phyloP scores from a whole-genome alignment of 768 basidiomycete species.

The Phylloporus scabripes region DNA sequence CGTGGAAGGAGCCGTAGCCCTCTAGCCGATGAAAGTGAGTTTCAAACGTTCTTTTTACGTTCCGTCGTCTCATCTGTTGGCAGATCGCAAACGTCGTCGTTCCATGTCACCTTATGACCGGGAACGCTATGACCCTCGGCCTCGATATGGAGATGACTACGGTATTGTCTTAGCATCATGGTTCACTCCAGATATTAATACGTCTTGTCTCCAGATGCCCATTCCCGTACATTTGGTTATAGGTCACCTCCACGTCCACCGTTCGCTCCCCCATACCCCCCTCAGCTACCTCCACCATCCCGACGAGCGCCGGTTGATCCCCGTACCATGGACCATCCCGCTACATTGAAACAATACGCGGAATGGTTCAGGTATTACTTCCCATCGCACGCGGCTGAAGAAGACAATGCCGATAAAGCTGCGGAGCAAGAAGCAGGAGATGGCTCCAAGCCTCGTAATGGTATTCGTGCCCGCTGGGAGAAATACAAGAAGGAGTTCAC shows the following conservation, averaged over 20 bases:
- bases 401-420: slow-evolving; percentile 79
- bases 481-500: slow-evolving; percentile 92
- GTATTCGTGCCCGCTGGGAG: slow-evolving; percentile 82
- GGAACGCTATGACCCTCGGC: slow-evolving; percentile 77
- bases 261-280: slow-evolving; percentile 34
- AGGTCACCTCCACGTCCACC: slow-evolving; percentile 63
- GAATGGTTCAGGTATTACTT: slow-evolving; percentile 82
- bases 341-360: slow-evolving; percentile 75
- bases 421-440: slow-evolving; percentile 81
- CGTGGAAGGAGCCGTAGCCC: slow-evolving; percentile 79
- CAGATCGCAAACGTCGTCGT: slow-evolving; percentile 72
- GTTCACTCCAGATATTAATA: slow-evolving; percentile 3
- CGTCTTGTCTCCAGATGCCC: slow-evolving; percentile 43
- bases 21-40: slow-evolving; percentile 58
- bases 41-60: background rate
- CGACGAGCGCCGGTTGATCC: slow-evolving; percentile 73
- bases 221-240: slow-evolving; percentile 59
- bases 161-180: slow-evolving; percentile 42
- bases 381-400: slow-evolving; percentile 72
- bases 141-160: slow-evolving; percentile 76
- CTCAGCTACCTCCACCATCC: slow-evolving; percentile 39
- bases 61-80: slow-evolving; percentile 15
- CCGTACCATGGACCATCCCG: slow-evolving; percentile 76
- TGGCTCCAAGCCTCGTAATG: slow-evolving; percentile 77
- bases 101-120: slow-evolving; percentile 73